Evolutionary conservation across 2,329 filamentous ascomycete species (phyloP), one percentile per base, ranked within the genome.

Genomic region (Aspergillus latus): DNA sequence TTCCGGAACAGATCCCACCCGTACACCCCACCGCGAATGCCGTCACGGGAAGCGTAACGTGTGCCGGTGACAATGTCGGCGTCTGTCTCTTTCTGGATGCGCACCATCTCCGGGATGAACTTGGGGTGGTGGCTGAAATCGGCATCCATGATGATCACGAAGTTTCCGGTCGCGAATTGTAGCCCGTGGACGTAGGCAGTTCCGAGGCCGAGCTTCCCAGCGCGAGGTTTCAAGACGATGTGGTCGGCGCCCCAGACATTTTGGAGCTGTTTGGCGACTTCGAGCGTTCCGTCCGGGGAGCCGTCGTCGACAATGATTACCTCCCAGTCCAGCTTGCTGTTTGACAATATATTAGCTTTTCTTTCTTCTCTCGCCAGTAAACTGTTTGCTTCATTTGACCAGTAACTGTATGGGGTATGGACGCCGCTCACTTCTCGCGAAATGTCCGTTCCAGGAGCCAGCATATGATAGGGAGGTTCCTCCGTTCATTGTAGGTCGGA

Each of bases 61-160:
- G 94, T 99, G 52, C 94, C 94, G 1, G 93, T 97, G 46, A 99
- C 92, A 66, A 99, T 99, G 72, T 99, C 94, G 79, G 91, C 96
- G 80, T 91, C 86, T 63, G 81, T 87, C 54, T 80, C 78, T 74
- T 85, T 84, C 76, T 97, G 94, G 64, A 87, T 84, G 58, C 83
- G 83, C 68, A 99, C 90, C 91, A 99, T 97, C 71, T 88, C 82
- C 52, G 92, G 87, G 76, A 99, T 96, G 84, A 97, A 99, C 79
- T 97, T 99, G 72, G 94, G 94, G 82, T 99, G 94, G 80, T 99
- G 94, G 67, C 86, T 91, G 83, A 99, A 99, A 79, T 99, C 94
- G 77, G 95, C 94, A 80, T 99, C 94, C 94, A 99, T 99, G 83
- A 99, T 99, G 81, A 99, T 90, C 73, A 99, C 90, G 72, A 87